Base-by-base conservation (phyloP, 768 basidiomycete species). In the Amanita pseudoporphyria region DNA sequence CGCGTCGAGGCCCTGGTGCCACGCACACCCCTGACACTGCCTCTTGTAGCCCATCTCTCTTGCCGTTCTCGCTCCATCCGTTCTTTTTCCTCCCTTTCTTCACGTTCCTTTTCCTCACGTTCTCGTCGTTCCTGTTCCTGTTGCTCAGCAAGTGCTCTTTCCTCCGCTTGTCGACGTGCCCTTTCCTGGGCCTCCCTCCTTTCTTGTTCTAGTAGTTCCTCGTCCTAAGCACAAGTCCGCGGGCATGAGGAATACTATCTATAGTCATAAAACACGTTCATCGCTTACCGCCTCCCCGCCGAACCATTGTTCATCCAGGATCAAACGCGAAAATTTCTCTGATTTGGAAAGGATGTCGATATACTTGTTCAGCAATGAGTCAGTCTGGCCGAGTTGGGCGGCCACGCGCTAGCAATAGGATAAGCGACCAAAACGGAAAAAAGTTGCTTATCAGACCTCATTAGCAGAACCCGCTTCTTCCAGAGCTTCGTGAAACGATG, bases 271-370 rank as follows among this genome's bases (percentile, higher is more conserved):
- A 19, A 24, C 9, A n/a, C 32, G 28, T 31, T 21, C 32, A 35
- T 13, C 31, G 13, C 79, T 67, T 59, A 87, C 87, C 38, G 71
- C 77, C 53, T 84, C 82, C 33, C 80, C 84, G 2, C 87, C 87
- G 47, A 76, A 67, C 84, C 84, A 90, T 51, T 76, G 67, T 53
- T 87, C 82, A 60, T 90, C 87, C 53, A 88, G 80, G 14, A 90
- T 78, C 51, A 89, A 63, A 26, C 76, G 75, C 2, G 84, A 68
- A 53, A 78, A 72, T 12, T 78, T 73, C 62, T 88, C 87, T 2
- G 86, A 84, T 60, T 78, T 81, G 5, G 77, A 74, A 16, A 90
- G 67, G 41, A 87, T 77, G 36, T 65, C 67, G 37, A 85, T 76
- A 59, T 90, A 90, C 71, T 80, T 84, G 64, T 86, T 81, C 52